These are phyloP conservation scores for Desmodesmus armatus DNA, from an alignment of 139 green algal species.

Conservation along the genomic window DNA sequence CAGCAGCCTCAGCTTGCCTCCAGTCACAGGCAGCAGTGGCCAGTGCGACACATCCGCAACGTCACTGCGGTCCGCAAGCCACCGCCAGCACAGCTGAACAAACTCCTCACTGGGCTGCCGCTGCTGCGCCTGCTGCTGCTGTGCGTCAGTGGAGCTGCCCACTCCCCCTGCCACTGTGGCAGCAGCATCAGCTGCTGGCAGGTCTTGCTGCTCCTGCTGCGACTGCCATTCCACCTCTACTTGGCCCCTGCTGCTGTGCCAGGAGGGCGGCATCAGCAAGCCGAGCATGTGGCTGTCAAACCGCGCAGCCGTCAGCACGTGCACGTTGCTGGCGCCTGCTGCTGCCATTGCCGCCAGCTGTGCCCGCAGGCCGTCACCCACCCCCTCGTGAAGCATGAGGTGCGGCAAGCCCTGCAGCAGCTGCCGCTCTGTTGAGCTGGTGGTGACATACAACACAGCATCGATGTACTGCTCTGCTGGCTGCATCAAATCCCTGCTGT, in stretches of 20 bases:
- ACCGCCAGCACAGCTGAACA: slow-evolving; percentile 55
- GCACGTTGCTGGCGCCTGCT: too few relatives aligned
- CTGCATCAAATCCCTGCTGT: too few relatives aligned
- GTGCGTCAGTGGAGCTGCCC: background rate
- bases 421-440: slow-evolving; percentile 36
- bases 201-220: too few relatives aligned
- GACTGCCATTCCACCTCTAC: too few relatives aligned
- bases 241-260: too few relatives aligned
- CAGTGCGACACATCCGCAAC: slow-evolving; percentile 47
- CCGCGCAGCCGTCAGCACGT: too few relatives aligned
- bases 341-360: slow-evolving; percentile 32
- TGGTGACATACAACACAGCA: slow-evolving; percentile 7
- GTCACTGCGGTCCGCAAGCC: slow-evolving; percentile 47
- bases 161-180: slow-evolving; percentile 48
- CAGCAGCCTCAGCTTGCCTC: slow-evolving; percentile 52
- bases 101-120: slow-evolving; percentile 49
- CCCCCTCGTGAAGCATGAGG: slow-evolving; percentile 12
- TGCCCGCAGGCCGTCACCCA: background rate
- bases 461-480: too few relatives aligned
- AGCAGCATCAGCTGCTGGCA: too few relatives aligned
- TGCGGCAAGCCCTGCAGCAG: slow-evolving; percentile 44
- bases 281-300: too few relatives aligned
- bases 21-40: slow-evolving; percentile 71
- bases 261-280: slow-evolving; percentile 65
- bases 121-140: slow-evolving; percentile 15